These are phyloP conservation scores for Hypoxylon sp. DNA, from an alignment of 2,329 filamentous ascomycete genomes.

Conservation along the genomic window DNA sequence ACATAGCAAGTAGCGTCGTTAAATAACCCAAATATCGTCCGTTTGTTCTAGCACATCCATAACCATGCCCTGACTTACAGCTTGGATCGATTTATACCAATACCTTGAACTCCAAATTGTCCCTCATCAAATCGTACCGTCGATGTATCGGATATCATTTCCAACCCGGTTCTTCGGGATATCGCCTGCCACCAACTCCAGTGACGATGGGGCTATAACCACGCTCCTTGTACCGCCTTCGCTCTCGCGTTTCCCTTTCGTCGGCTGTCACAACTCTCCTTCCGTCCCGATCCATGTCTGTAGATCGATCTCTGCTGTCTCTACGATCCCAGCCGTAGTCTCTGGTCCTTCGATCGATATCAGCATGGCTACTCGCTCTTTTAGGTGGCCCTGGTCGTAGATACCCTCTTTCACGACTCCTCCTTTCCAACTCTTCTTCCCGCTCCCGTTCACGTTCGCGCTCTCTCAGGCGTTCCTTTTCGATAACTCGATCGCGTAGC, in stretches of 20 bases:
- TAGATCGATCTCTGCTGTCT: constrained; percentile 47
- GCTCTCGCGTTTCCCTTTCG: constrained; percentile 51
- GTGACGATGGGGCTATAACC: constrained; percentile 44
- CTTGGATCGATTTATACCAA: not conserved
- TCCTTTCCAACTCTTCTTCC: constrained; percentile 50
- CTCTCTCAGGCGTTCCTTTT: constrained; percentile 47
- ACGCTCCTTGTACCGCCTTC: constrained; percentile 48
- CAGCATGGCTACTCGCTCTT: constrained; percentile 53
- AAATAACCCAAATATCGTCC: constrained; percentile 1
- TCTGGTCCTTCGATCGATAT: constrained; percentile 49
- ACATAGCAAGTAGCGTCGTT: constrained; percentile 3
- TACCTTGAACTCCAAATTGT: constrained; percentile 26
- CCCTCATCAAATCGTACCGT: not conserved
- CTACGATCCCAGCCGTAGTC: constrained; percentile 49
- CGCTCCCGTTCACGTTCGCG: constrained; percentile 37
- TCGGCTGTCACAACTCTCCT: constrained; percentile 51
- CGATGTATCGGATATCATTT: constrained; percentile 24
- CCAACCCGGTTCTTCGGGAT: constrained; percentile 44
- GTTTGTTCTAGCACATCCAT: constrained; percentile 4
- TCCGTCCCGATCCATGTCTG: constrained; percentile 54
- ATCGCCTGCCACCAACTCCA: constrained; percentile 52
- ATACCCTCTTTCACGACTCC: constrained; percentile 49
- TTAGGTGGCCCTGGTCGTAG: constrained; percentile 49
- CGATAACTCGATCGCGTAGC: constrained; percentile 44
- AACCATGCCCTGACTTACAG: not conserved